Evolutionary conservation across 805 yeast species (phyloP), one percentile per base, ranked within the genome.

Genomic region (Spathaspora arborariae): DNA sequence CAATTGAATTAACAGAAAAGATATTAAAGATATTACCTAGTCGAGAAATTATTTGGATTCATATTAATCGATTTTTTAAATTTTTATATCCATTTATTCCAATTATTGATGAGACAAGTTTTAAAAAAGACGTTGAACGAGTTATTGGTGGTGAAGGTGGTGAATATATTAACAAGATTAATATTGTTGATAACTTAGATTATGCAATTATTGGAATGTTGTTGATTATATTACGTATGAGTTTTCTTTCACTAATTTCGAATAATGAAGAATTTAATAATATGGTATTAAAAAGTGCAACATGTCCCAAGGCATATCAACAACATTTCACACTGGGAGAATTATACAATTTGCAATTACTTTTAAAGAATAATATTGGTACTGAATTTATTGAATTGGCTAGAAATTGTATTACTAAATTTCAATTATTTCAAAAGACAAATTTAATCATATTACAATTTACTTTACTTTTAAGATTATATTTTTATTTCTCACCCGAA

Each of bases 361-460:
- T 81, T 15, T 52, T 78, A 45, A 53, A 59, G 1, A 64, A 74
- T 47, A 81, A 81, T 2, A 67, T 80, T 22, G 71, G 72, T 11
- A 59, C 68, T 40, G 73, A 72, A 15, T 66, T 63, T 18, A 67
- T 78, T 33, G 72, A 64, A 45, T 74, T 75, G 22, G 83, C 85
- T 0, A 78, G 78, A 48, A 57, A 69, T 51, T 81, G 86, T 53
- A 56, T 81, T 40, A 75, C 78, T 46, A 81, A 78, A 50, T 81
- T 81, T 59, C 75, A 74, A 42, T 48, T 81, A 21, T 53, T 77
- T 39, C 61, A 79, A 51, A 59, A 62, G 36, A 50, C 64, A 2
- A 58, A 55, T 42, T 55, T 65, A 18, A 56, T 62, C 0, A 56
- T 67, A 2, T 47, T 68, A 20, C 70, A 64, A 46, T 56, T 67